Percentiles rank a stretch among this genome's conserved stretches.
phyloP scores from a whole-genome alignment of 176 grass and related monocot genomes.

The Oryza australiensis region DNA sequence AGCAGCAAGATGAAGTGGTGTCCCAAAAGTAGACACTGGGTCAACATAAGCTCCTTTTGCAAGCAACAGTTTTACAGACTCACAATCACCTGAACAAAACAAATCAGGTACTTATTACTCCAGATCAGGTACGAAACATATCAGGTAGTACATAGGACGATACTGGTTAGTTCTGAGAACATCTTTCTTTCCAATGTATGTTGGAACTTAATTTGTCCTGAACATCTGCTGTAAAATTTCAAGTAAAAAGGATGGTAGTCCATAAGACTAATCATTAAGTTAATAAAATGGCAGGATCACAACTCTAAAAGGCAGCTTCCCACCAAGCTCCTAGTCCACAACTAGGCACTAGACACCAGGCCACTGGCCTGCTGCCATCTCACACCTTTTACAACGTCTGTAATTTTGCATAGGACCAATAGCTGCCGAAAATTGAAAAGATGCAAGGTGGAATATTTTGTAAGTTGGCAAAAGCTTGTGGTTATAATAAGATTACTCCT shows the following conservation, averaged over 20 bases:
- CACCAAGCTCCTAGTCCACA: no score
- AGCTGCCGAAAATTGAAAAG: no score
- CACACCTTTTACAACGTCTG: no score
- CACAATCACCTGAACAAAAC: conserved; percentile 22
- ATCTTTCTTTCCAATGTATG: no score
- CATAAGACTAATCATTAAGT: background rate
- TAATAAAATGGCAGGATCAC: no score
- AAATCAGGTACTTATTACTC: conserved; percentile 6
- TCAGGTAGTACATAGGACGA: background rate
- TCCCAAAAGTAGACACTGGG: conserved; percentile 26
- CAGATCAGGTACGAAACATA: no score
- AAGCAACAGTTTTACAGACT: conserved; percentile 31
- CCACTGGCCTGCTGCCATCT: no score
- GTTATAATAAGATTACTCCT: no score
- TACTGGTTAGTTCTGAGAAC: background rate
- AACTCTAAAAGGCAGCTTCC: no score
- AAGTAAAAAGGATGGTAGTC: background rate
- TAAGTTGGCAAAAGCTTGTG: no score
- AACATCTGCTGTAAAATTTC: background rate
- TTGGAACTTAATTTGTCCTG: background rate
- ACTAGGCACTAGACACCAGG: no score
- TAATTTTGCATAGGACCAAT: background rate
- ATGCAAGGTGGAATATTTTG: no score
- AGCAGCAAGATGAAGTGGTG: conserved; percentile 25
- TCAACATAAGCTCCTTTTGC: background rate